Percentiles rank a stretch among this genome's conserved stretches.
phyloP scores from a whole-genome alignment of 768 basidiomycete genomes.

The Rhodotorula toruloides region DNA sequence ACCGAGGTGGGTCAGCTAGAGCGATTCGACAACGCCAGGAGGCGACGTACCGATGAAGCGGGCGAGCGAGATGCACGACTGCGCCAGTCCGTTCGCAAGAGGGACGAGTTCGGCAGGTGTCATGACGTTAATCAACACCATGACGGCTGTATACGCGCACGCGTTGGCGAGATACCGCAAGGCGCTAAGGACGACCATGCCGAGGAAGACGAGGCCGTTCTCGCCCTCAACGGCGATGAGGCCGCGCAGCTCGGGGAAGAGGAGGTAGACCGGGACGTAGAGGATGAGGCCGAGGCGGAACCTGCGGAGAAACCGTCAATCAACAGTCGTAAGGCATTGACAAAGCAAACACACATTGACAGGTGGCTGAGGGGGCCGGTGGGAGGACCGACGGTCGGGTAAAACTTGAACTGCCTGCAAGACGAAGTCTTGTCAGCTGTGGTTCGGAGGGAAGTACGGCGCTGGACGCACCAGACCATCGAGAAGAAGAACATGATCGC shows the following conservation, averaged over 20 bases:
- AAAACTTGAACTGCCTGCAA: slow-evolving; percentile 48
- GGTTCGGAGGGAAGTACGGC: background rate
- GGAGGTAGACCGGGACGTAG: slow-evolving; percentile 41
- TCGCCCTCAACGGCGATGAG: slow-evolving; percentile 47
- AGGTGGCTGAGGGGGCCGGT: slow-evolving; percentile 47
- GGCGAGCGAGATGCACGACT: slow-evolving; percentile 88
- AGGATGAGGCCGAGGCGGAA: slow-evolving; percentile 64
- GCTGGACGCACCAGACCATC: slow-evolving; percentile 23
- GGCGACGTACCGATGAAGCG: slow-evolving; percentile 67
- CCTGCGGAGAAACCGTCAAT: slow-evolving; percentile 55
- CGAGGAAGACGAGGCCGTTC: slow-evolving; percentile 72
- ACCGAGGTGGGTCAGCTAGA: background rate
- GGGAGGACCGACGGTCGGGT: slow-evolving; percentile 48
- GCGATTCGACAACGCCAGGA: slow-evolving; percentile 39
- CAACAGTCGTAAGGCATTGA: slow-evolving; percentile 42
- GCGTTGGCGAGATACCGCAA: slow-evolving; percentile 44
- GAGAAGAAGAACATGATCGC: slow-evolving; percentile 51
- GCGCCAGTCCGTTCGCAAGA: slow-evolving; percentile 89
- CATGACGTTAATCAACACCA: slow-evolving; percentile 54
- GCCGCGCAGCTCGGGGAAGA: slow-evolving; percentile 41
- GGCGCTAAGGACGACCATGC: slow-evolving; percentile 51
- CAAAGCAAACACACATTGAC: slow-evolving; percentile 43
- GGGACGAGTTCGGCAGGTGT: slow-evolving; percentile 83
- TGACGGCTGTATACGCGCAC: slow-evolving; percentile 81
- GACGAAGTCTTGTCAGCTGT: background rate